phyloP scores from a whole-genome alignment of 495 filamentous ascomycete species.

The Glarea lozoyensis region DNA sequence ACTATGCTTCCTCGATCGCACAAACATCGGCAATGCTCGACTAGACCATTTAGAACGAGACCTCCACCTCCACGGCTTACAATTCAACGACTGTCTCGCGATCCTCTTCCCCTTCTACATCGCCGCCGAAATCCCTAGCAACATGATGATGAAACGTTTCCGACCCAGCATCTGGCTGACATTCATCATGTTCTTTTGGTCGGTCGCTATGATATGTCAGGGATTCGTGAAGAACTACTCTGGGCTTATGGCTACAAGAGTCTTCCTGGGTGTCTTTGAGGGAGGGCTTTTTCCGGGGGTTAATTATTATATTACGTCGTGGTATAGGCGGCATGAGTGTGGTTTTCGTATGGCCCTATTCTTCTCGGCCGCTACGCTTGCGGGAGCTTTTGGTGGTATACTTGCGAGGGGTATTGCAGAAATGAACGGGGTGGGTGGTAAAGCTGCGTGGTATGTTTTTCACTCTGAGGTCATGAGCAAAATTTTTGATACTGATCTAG shows the following conservation, averaged over 20 bases:
- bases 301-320: constrained; percentile 76
- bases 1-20: constrained; percentile 63
- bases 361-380: constrained; percentile 46
- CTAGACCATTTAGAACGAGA: constrained; percentile 59
- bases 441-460: constrained; percentile 53
- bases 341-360: constrained; percentile 48
- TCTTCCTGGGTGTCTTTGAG: constrained; percentile 76
- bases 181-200: constrained; percentile 49
- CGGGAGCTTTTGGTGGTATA: constrained; percentile 50
- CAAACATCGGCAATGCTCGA: constrained; percentile 81
- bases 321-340: constrained; percentile 54
- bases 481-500: too few relatives aligned
- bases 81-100: constrained; percentile 47
- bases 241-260: constrained; percentile 74
- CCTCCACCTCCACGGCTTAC: constrained; percentile 35
- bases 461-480: too few relatives aligned
- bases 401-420: constrained; percentile 53
- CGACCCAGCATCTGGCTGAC: constrained; percentile 51
- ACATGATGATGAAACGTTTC: constrained; percentile 54
- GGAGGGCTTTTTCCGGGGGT: constrained; percentile 80
- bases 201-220: constrained; percentile 71
- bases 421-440: constrained; percentile 39
- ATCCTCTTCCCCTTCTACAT: constrained; percentile 60
- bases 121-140: constrained; percentile 52
- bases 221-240: constrained; percentile 70